Evolutionary conservation across 2,329 filamentous ascomycete genomes (phyloP).

Genomic region (Colletotrichum orbiculare): DNA sequence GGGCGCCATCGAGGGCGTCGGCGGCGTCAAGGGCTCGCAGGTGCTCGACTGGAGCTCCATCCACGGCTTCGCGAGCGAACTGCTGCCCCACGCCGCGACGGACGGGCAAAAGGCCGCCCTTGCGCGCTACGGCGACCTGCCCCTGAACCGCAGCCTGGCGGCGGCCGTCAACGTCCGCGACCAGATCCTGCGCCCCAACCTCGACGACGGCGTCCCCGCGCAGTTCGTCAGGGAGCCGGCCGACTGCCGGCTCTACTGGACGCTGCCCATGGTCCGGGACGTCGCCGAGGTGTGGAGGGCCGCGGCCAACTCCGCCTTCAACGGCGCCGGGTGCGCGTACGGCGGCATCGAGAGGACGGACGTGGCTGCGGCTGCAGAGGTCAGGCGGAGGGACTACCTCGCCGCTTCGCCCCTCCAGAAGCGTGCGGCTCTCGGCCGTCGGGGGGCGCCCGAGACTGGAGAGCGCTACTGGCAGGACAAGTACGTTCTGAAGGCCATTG

Average conservation of each 20-base stretch:
- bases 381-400: conserved; percentile 9
- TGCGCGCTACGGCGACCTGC: conserved; percentile 45
- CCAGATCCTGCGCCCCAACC: conserved; percentile 49
- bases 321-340: conserved; percentile 52
- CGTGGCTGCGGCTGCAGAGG: not conserved
- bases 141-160: conserved; percentile 46
- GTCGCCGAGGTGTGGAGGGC: conserved; percentile 60
- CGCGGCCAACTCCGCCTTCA: conserved; percentile 52
- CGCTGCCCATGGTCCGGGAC: conserved; percentile 59
- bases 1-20: conserved; percentile 64
- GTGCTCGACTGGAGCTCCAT: conserved; percentile 47
- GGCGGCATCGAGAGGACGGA: conserved; percentile 44
- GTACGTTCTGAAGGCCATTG: conserved; percentile 11
- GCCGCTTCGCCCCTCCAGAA: not conserved
- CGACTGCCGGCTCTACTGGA: conserved; percentile 64
- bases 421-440: not conserved
- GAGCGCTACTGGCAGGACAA: conserved; percentile 12
- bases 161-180: conserved; percentile 53
- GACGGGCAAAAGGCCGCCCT: conserved; percentile 44
- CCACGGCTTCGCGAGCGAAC: conserved; percentile 39
- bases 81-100: conserved; percentile 41
- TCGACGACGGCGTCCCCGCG: conserved; percentile 54
- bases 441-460: not conserved
- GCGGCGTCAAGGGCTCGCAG: conserved; percentile 63
- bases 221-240: conserved; percentile 60